Conservation (phyloP, 305 asterid genomes). For the Solanum aculeatissimum region DNA sequence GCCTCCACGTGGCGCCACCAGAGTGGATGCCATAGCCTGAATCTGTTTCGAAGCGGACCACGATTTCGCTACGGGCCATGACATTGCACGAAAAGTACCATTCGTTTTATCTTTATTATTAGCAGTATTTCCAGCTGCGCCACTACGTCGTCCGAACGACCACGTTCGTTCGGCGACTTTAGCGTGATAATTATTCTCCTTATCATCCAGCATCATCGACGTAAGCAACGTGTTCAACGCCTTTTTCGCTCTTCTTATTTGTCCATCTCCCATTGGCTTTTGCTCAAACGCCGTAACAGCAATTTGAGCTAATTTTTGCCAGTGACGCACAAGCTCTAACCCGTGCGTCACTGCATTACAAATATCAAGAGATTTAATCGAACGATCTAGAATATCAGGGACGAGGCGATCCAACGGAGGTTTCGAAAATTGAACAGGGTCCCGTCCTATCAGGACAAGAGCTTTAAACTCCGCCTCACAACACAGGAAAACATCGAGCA, state of each 20-base stretch:
- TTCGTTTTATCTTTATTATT: conserved; percentile 20
- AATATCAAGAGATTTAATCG: conserved; percentile 65
- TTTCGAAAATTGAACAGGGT: conserved; percentile 42
- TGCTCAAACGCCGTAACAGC: conserved; percentile 50
- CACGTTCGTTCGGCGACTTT: conserved; percentile 50
- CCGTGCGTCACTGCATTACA: conserved; percentile 79
- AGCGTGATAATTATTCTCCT: conserved; percentile 29
- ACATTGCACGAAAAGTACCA: conserved; percentile 44
- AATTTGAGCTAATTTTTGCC: conserved; percentile 66
- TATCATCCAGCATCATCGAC: conserved; percentile 58
- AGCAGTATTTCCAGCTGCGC: neutral
- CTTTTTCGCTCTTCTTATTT: conserved; percentile 53
- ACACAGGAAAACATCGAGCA: conserved; percentile 62
- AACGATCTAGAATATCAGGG: conserved; percentile 56
- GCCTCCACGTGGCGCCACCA: conserved; percentile 63
- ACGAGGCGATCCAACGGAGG: conserved; percentile 74
- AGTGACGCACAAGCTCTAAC: conserved; percentile 50
- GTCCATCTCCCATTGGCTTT: conserved; percentile 64
- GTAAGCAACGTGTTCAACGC: conserved; percentile 45
- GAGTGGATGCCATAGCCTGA: conserved; percentile 49
- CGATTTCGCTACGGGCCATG: conserved; percentile 58
- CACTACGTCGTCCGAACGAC: conserved; percentile 65
- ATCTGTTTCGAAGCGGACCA: conserved; percentile 86
- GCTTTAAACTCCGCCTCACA: conserved; percentile 80
- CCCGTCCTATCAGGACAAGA: conserved; percentile 45